phyloP scores from a whole-genome alignment of 2,329 filamentous ascomycete genomes.

The Microcera coccophila region DNA sequence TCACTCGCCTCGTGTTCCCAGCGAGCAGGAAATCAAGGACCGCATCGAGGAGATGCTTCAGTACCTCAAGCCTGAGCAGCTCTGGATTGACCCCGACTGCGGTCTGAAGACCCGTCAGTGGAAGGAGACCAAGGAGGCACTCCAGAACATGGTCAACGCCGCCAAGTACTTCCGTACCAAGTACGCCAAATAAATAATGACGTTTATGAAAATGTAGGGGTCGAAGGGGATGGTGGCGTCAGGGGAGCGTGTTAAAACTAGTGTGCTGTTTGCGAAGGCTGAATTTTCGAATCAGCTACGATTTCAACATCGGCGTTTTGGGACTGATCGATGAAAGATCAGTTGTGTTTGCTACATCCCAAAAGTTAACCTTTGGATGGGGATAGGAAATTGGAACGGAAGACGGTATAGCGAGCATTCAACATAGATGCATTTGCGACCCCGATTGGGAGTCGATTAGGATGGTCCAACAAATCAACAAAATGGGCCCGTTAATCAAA shows the following conservation, averaged over 20 bases:
- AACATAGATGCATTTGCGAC: constrained; percentile 38
- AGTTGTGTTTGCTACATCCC: constrained; percentile 35
- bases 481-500: constrained; percentile 26
- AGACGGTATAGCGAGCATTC: constrained; percentile 36
- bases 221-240: constrained; percentile 20
- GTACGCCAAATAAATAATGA: constrained; percentile 60
- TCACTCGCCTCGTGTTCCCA: constrained; percentile 96
- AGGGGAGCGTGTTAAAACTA: constrained; percentile 29
- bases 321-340: constrained; percentile 35
- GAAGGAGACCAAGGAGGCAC: constrained; percentile 95
- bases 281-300: constrained; percentile 43
- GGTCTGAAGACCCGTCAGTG: constrained; percentile 99
- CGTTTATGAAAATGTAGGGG: constrained; percentile 12
- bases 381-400: constrained; percentile 26
- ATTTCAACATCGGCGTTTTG: constrained; percentile 60
- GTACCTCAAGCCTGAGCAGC: constrained; percentile 95
- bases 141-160: constrained; percentile 96
- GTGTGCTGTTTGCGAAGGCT: constrained; percentile 33
- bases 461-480: constrained; percentile 29
- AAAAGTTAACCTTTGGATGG: constrained; percentile 35
- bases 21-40: constrained; percentile 97
- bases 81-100: constrained; percentile 99
- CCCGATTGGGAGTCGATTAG: constrained; percentile 29
- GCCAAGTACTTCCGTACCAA: constrained; percentile 95
- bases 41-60: constrained; percentile 97